Evolutionary conservation across 2,329 filamentous ascomycete genomes (phyloP).

Genomic region (Leptographium lundbergii): DNA sequence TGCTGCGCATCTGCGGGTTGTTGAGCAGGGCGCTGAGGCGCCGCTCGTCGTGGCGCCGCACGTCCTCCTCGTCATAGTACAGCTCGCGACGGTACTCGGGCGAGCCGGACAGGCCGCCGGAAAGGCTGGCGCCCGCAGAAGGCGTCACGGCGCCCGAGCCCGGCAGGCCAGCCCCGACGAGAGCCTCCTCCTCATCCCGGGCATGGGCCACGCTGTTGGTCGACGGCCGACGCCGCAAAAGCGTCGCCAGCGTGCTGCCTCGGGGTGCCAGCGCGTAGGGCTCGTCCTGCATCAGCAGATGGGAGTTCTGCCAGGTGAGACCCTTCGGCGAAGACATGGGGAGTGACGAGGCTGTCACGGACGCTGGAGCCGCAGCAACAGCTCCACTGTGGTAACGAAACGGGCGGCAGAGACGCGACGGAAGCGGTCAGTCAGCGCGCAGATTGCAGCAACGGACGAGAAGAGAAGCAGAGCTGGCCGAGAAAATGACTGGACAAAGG

Average conservation of each 20-base stretch:
- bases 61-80: conserved; percentile 26
- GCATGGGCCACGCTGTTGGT: conserved; percentile 9
- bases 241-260: conserved; percentile 21
- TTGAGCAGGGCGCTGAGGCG: conserved; percentile 46
- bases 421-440: too few species aligned
- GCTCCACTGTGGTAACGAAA: not conserved
- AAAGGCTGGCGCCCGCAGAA: not conserved
- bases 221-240: conserved; percentile 35
- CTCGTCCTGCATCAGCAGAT: conserved; percentile 22
- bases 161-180: not conserved
- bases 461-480: too few species aligned
- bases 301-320: conserved; percentile 8
- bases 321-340: conserved; percentile 15
- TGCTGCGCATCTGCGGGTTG: conserved; percentile 65
- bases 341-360: not conserved
- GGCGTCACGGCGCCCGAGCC: not conserved
- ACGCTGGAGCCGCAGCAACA: too few species aligned
- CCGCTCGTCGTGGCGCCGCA: conserved; percentile 39
- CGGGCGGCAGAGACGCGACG: too few species aligned
- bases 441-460: too few species aligned
- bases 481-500: too few species aligned
- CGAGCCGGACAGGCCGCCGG: not conserved
- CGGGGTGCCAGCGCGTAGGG: conserved; percentile 37
- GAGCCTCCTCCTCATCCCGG: conserved; percentile 13
- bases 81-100: conserved; percentile 13